Conservation (phyloP, 148 eudicot genomes). For the Chenopodium formosanum region DNA sequence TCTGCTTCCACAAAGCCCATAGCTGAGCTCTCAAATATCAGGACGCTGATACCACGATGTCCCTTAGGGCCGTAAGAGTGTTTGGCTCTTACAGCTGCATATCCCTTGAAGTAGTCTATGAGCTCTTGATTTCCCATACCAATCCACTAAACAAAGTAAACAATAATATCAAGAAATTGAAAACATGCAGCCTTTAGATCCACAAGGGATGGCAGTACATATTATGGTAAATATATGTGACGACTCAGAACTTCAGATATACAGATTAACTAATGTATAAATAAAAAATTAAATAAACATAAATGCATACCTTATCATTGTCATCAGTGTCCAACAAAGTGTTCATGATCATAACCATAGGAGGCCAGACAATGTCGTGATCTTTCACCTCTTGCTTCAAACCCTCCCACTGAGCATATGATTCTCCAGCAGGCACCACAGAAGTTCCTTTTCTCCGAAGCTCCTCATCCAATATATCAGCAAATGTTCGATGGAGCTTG, state of each 20-base stretch:
- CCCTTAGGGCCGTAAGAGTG: slow-evolving; percentile 84
- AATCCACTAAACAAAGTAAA: slow-evolving; percentile 47
- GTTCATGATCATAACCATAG: slow-evolving; percentile 76
- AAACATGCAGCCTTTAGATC: not conserved
- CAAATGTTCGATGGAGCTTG: slow-evolving; percentile 64
- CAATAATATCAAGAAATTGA: not conserved
- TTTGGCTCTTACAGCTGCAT: slow-evolving; percentile 52
- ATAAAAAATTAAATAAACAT: not conserved
- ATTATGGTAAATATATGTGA: not conserved
- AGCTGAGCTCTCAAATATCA: slow-evolving; percentile 68
- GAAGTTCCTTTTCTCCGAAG: slow-evolving; percentile 58
- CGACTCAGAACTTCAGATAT: not conserved
- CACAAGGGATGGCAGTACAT: not conserved
- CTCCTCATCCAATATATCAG: slow-evolving; percentile 68
- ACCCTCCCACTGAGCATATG: slow-evolving; percentile 61
- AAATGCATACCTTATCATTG: slow-evolving; percentile 47
- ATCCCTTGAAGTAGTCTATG: slow-evolving; percentile 49
- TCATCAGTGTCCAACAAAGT: slow-evolving; percentile 58
- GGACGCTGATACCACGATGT: slow-evolving; percentile 65
- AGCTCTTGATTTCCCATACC: slow-evolving; percentile 93
- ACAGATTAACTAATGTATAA: not conserved
- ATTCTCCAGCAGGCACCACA: slow-evolving; percentile 50
- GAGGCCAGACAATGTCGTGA: slow-evolving; percentile 80
- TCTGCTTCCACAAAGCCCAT: slow-evolving; percentile 71
- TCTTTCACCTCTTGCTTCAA: slow-evolving; percentile 35